phyloP scores from a whole-genome alignment of 331 rosid genomes.

The Acacia concinna region DNA sequence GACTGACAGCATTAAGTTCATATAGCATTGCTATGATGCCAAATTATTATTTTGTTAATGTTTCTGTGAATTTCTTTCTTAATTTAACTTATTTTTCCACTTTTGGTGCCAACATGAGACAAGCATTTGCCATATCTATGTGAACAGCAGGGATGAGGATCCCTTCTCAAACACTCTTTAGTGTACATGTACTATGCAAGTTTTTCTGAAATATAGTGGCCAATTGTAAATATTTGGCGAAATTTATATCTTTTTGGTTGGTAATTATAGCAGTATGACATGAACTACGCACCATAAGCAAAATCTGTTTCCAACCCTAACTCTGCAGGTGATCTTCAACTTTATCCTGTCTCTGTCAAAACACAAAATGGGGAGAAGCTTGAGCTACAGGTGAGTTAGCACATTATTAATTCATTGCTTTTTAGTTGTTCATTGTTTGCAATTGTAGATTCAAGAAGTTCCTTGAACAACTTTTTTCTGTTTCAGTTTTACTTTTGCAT shows the following conservation, averaged over 20 bases:
- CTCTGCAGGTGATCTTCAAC: slow-evolving; percentile 89
- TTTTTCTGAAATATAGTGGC: slow-evolving; percentile 6
- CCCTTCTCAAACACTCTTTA: background rate
- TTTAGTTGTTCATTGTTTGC: slow-evolving; percentile 1
- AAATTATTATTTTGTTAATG: background rate
- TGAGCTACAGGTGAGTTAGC: slow-evolving; percentile 83
- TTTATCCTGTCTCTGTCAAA: slow-evolving; percentile 85
- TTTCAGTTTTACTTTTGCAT: background rate
- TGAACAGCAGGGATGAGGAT: background rate
- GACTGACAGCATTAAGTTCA: background rate
- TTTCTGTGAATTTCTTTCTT: background rate
- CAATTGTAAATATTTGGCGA: background rate
- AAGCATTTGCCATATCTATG: slow-evolving; percentile 8
- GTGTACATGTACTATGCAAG: background rate
- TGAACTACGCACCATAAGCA: slow-evolving; percentile 17
- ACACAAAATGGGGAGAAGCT: slow-evolving; percentile 90
- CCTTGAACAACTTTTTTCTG: background rate
- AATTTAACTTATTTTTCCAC: background rate
- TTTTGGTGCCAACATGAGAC: background rate
- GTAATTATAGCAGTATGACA: slow-evolving; percentile 6
- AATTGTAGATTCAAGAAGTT: background rate
- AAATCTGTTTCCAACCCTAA: slow-evolving; percentile 18
- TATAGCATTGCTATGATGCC: background rate
- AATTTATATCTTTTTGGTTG: slow-evolving; percentile 11
- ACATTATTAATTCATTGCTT: slow-evolving; percentile 24